Evolutionary conservation across 2,329 filamentous ascomycete genomes (phyloP), one percentile per base, ranked within the genome.

Genomic region (Paecilomyces dactylethromorphus): DNA sequence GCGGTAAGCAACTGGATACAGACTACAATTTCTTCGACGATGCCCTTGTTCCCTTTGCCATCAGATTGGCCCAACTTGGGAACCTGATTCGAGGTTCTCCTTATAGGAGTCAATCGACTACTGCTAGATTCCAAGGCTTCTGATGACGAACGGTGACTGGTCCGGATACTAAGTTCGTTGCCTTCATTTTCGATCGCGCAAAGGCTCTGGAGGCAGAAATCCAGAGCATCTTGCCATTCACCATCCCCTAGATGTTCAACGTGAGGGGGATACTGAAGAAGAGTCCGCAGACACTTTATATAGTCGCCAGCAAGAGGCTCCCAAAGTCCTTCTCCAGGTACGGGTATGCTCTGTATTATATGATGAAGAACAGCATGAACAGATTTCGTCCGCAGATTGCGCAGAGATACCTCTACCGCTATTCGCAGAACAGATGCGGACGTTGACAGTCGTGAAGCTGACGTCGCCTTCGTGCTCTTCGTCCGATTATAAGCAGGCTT

Each of bases 341-440:
- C 82, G 1, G 86, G 84, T 3, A 96, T 79, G 18, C 86, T 85
- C 63, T 96, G 87, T 2, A 85, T 87, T 61, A 97, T 88, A 74
- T 96, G 92, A 63, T 91, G 87, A 63, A 96, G 80, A 15, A 97
- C 78, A 5, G 89, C 85, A 65, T 87, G 83, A n/a, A 93, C 80
- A 0, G 92, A 93, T 71, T 91, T 95, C 60, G 81, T 79, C 67
- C 87, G 89, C 62, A 97, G 74, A 60, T 83, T 87, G 21, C 81
- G 76, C 32, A 87, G 79, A 22, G 90, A 89, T 57, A 88, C 83
- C 63, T 88, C 86, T 54, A 95, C 82, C 24, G 88, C 84, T 26
- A 87, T 79, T 57, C 91, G 87, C 58, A 97, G 76, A 7, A 88
- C 87, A 53, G 85, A 84, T 31, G 89, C 89, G 67, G 87, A 90